Evolutionary conservation across 441 rosid species (phyloP), one percentile per base, ranked within the genome.

Genomic region (Euphorbia schlechtendalii): DNA sequence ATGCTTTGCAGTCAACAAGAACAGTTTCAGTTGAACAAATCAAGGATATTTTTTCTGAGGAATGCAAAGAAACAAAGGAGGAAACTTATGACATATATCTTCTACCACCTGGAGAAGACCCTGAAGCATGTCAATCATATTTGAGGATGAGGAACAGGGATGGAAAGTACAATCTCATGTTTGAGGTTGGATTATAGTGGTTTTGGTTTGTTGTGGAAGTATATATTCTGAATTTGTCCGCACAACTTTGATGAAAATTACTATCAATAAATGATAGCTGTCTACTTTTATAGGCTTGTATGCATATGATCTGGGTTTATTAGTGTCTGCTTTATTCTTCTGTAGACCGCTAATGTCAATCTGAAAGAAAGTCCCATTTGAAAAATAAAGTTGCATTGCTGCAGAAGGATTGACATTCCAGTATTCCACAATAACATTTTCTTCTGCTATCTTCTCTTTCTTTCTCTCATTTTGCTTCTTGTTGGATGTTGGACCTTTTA

Each of bases 31-130:
- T 67, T 67, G 99, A 91, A 72, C 80, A 85, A 77, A 82, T 91
- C 65, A 94, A 85, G 82, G 82, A 89, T 69, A 82, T 77, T 64
- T 53, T 94, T 59, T 76, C 92, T 64, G 81, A 78, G 67, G 82
- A 67, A n/a, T 68, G 71, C 74, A 80, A 67, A 63, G 99, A 91
- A 82, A 76, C 73, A 65, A 79, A 74, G 15, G 99, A 94, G 82
- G 98, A 94, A 79, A 94, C 99, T 27, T 91, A 91, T 66, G 99
- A 91, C 81, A 91, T 91, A 70, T 94, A 89, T 86, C 96, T 94
- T 76, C 81, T 94, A 66, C 99, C 99, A 41, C 99, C 99, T 10
- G 98, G 96, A 59, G 96, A 94, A 85, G 98, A 94, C 80, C 96
- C 99, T 64, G 96, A 91, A 82, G 96, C 99, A 53, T 94, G 99